These are phyloP conservation scores for Thalassiosira livingstoniorum DNA, from an alignment of 352 stramenopile species.

Conservation along the genomic window DNA sequence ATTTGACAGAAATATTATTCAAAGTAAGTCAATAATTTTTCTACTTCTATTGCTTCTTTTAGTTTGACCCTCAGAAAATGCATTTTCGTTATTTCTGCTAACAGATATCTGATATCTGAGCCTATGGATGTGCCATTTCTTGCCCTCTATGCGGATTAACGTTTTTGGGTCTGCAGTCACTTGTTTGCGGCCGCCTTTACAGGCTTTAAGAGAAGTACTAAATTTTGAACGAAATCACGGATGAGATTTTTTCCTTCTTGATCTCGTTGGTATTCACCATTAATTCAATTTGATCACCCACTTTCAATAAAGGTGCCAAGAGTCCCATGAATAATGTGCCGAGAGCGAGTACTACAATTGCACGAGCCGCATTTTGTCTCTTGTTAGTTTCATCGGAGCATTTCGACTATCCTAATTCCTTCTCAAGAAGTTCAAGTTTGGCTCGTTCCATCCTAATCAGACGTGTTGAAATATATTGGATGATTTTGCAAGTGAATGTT, in stretches of 20 bases:
- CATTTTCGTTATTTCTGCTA: too few species aligned
- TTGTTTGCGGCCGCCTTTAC: constrained; percentile 52
- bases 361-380: constrained; percentile 39
- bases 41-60: too few species aligned
- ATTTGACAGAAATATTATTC: constrained; percentile 47
- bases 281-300: constrained; percentile 60
- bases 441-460: constrained; percentile 56
- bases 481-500: too few species aligned
- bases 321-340: too few species aligned
- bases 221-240: constrained; percentile 60
- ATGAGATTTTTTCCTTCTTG: constrained; percentile 72
- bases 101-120: constrained; percentile 53
- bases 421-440: constrained; percentile 49
- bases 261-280: constrained; percentile 68
- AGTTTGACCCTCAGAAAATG: too few species aligned
- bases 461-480: constrained; percentile 33
- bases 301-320: constrained; percentile 38
- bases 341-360: too few species aligned
- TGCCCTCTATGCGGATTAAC: constrained; percentile 60
- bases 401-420: constrained; percentile 48
- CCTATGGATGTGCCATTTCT: constrained; percentile 60
- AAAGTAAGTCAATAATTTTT: too few species aligned
- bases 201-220: constrained; percentile 57
- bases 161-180: constrained; percentile 51
- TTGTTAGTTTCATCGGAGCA: constrained; percentile 56